Conservation (phyloP, 768 basidiomycete species). For the Lactarius hengduanensis region DNA sequence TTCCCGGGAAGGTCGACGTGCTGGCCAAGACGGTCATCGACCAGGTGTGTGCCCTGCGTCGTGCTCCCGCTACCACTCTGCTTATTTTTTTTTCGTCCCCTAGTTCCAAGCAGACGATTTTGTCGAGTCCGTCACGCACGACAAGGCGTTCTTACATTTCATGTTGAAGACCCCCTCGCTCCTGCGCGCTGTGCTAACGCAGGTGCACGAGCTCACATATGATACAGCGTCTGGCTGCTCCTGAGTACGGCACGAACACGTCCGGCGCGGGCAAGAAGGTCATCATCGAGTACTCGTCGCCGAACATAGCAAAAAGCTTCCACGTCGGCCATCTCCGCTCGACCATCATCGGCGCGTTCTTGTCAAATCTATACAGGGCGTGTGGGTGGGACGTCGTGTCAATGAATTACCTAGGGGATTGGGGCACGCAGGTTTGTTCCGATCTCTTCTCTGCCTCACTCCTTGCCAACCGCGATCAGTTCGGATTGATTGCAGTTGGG, state of each 20-base stretch:
- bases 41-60: slow-evolving; percentile 45
- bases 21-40: slow-evolving; percentile 71
- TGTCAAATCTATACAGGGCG: slow-evolving; percentile 85
- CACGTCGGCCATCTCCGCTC: slow-evolving; percentile 96
- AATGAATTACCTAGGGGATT: slow-evolving; percentile 96
- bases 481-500: slow-evolving; percentile 86
- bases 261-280: slow-evolving; percentile 78
- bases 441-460: neutral
- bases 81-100: neutral
- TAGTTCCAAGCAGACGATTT: slow-evolving; percentile 87
- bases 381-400: slow-evolving; percentile 92
- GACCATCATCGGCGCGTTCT: slow-evolving; percentile 98
- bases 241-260: slow-evolving; percentile 81
- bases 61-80: neutral
- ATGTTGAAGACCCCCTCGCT: slow-evolving; percentile 64
- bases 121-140: slow-evolving; percentile 64
- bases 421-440: slow-evolving; percentile 88
- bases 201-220: slow-evolving; percentile 73
- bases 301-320: slow-evolving; percentile 98
- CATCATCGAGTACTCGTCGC: slow-evolving; percentile 90
- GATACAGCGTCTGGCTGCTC: slow-evolving; percentile 52
- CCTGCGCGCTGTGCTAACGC: slow-evolving; percentile 62
- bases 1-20: slow-evolving; percentile 80
- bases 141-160: slow-evolving; percentile 84
- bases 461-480: slow-evolving; percentile 40